Conservation (phyloP, 441 rosid species). For the Erysimum cheiri region DNA sequence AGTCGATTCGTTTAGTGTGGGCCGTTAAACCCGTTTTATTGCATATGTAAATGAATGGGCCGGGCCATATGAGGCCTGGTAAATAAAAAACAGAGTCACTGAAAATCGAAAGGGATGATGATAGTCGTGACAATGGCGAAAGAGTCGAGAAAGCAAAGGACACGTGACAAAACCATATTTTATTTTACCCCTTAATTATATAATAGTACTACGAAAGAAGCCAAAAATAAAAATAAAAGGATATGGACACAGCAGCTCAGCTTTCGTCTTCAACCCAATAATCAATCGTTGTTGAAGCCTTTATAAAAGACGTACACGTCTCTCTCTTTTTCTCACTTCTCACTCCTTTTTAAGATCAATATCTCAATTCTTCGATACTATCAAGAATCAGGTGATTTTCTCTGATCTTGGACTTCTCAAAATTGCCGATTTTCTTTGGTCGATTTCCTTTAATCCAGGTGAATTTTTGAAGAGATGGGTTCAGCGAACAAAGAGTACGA, state of each 20-base stretch:
- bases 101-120: no score
- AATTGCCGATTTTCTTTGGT: not conserved
- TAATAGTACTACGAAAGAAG: slow-evolving; percentile 12
- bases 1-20: no score
- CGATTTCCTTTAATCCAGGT: not conserved
- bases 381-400: not conserved
- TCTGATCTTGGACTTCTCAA: not conserved
- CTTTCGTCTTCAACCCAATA: slow-evolving; percentile 19
- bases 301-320: slow-evolving; percentile 37
- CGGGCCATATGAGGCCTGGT: no score
- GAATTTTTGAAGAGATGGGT: slow-evolving; percentile 58
- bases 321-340: slow-evolving; percentile 12
- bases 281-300: not conserved
- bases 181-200: no score
- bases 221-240: slow-evolving; percentile 2
- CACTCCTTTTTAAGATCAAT: slow-evolving; percentile 3
- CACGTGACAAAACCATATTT: slow-evolving; percentile 12
- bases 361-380: slow-evolving; percentile 18
- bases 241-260: slow-evolving; percentile 26
- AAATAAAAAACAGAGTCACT: no score
- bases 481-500: slow-evolving; percentile 64
- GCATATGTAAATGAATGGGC: no score
- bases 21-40: no score
- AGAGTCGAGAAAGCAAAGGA: no score
- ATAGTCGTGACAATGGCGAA: no score